Evolutionary conservation across 345 rosid species (phyloP).

Genomic region (Bruguiera sexangula): DNA sequence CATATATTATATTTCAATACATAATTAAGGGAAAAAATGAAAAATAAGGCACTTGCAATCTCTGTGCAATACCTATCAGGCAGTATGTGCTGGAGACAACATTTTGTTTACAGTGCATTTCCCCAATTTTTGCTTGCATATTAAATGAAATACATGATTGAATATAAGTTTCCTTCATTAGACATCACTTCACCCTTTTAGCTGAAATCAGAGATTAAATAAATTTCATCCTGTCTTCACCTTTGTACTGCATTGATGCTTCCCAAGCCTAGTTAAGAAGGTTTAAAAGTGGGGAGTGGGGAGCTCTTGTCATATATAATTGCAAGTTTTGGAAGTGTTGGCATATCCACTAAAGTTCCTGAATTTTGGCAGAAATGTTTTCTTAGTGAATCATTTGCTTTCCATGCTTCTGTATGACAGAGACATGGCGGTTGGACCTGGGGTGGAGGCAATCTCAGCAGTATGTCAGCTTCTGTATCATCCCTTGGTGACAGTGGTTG

Average conservation of each 20-base stretch:
- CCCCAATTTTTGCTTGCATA: background rate
- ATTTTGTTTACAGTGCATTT: background rate
- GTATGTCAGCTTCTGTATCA: slow-evolving; percentile 99
- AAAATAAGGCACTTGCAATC: background rate
- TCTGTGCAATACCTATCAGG: no score
- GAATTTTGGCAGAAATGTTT: background rate
- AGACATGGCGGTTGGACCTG: slow-evolving; percentile 98
- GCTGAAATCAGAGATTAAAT: background rate
- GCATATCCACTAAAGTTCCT: background rate
- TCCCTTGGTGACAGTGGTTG: slow-evolving; percentile 97
- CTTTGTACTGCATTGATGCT: background rate
- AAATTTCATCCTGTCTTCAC: background rate
- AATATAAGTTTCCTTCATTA: background rate
- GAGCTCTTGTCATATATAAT: background rate
- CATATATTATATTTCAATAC: no score
- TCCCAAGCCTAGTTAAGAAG: background rate
- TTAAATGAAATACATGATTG: no score
- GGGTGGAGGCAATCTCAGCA: slow-evolving; percentile 99
- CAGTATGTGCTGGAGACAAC: no score
- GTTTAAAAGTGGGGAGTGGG: background rate
- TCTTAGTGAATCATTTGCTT: background rate
- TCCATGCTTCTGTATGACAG: slow-evolving; percentile 29
- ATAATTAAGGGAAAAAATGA: background rate
- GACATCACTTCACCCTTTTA: background rate
- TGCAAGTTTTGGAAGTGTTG: background rate